Evolutionary conservation across 768 basidiomycete species (phyloP), one percentile per base, ranked within the genome.

Genomic region (Mycena vitilis): DNA sequence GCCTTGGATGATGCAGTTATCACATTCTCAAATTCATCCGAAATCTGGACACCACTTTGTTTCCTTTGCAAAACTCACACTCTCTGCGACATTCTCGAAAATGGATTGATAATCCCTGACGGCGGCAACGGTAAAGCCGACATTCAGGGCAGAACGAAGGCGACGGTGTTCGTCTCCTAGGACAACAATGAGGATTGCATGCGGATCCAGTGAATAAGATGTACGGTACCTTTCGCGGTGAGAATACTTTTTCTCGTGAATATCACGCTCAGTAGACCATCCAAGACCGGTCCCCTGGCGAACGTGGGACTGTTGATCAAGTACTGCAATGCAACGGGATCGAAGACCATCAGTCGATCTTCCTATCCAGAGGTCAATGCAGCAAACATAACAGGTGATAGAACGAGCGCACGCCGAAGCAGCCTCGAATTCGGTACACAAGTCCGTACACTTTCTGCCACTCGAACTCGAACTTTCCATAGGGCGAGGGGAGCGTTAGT

Each of bases 281-380:
- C 56, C 23, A 4, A 6, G 2, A 7, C 16, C 8, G 59, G 34
- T 2, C 36, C 23, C 7, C 38, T 45, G 9, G 4, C 7, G 15
- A 67, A 61, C 8, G 20, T 16, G 22, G 66, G 45, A 47, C 52
- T 67, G 47, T 61, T 67, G n/a, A 67, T 12, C 16, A 67, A 47
- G 36, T 55, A 47, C 37, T 56, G 59, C 20, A 61, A 20, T 2
- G 58, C 66, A 9, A 13, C 18, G 1, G 66, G 59, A n/a, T 67
- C 66, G 2, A 59, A 34, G 2, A 67, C 36, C 51, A 66, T 54
- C 12, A 66, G 59, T 20, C 51, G 65, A 20, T 66, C 53, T 55
- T 66, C 18, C 65, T 66, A 49, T 8, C 6, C 5, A 37, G 37
- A 18, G 4, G 44, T 30, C 20, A 30, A 23, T 36, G 0, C 5